Base-by-base conservation (phyloP, 345 rosid genomes). In the Hypericum perforatum region DNA sequence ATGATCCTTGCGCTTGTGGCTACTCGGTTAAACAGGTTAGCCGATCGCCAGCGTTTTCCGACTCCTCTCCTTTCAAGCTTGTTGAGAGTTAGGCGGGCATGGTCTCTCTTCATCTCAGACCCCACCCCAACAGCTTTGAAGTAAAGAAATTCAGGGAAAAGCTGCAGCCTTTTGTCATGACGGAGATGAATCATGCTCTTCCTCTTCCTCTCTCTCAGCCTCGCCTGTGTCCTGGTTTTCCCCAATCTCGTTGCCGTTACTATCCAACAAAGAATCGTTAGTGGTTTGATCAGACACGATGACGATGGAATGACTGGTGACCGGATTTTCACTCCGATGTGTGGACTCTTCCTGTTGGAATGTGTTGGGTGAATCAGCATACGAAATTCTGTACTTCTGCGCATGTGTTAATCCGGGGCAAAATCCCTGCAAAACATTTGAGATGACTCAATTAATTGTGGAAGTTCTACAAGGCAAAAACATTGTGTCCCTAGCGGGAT, bases 391-490 rank as follows among this genome's bases (percentile, higher is more conserved):
- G 32, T 22, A 22, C 32, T 22, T 22, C 32, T 22, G 95, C 40
- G 80, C 95, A 56, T 92, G 89, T 15, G 85, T 71, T 63, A 83
- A 75, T 60, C 96, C 83, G 36, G 88, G 85, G 52, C 98, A 92
- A 67, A 79, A 53, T 14, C 95, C 96, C 98, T 92, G 75, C 63
- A 59, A 32, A 57, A 65, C 51, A 54, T 37, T 49, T 42, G 37
- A 45, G 6, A 29, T 4, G 14, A 46, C 59, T n/a, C 6, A 32
- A 37, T 5, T 2, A 29, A 6, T 3, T 8, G 11, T 5, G 45
- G 45, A 41, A 9, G n/a, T 15, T 52, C 16, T 55, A 43, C 16
- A n/a, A n/a, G n/a, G n/a, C 38, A 41, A 52, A 37, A 14, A 41
- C 5, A 5, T 32, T 42, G 37, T 6, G 11, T 29, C 5, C 8